phyloP scores from a whole-genome alignment of 768 basidiomycete species.

The Amanita pallidorosea region DNA sequence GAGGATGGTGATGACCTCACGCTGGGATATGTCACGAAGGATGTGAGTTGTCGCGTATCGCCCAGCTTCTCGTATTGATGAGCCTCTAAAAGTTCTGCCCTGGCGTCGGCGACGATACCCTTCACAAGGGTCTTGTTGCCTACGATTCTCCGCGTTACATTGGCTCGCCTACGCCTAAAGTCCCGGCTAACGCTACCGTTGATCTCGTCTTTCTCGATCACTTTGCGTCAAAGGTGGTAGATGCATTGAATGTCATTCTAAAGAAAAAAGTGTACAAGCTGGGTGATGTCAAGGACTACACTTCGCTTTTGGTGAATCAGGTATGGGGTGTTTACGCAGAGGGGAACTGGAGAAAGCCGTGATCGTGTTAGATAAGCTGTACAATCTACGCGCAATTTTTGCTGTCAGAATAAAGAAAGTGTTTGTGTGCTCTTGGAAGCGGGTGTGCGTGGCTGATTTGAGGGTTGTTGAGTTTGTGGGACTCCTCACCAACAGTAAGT shows the following conservation, averaged over 20 bases:
- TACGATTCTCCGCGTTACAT: conserved; percentile 47
- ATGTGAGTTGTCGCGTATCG: conserved; percentile 28
- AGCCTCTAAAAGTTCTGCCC: conserved; percentile 44
- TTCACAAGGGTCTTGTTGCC: conserved; percentile 51
- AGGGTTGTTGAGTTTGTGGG: conserved; percentile 13
- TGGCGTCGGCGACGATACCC: conserved; percentile 64
- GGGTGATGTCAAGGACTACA: conserved; percentile 44
- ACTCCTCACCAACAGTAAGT: too few relatives aligned
- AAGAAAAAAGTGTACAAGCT: conserved; percentile 34
- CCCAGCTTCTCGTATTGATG: not conserved
- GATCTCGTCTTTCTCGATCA: conserved; percentile 76
- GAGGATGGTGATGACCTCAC: too few relatives aligned
- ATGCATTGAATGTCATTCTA: conserved; percentile 47
- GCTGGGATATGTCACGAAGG: conserved; percentile 55
- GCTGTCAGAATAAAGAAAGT: too few relatives aligned
- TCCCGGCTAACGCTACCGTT: conserved; percentile 37
- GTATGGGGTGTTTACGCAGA: conserved; percentile 50
- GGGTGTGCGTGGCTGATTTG: too few relatives aligned
- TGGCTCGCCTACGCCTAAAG: conserved; percentile 39
- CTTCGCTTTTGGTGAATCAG: conserved; percentile 35
- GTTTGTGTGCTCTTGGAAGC: too few relatives aligned
- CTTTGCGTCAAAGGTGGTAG: conserved; percentile 40
- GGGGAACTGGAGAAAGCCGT: conserved; percentile 27
- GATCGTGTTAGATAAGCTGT: too few relatives aligned
- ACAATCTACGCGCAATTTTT: too few relatives aligned